Base-by-base conservation (phyloP, 768 basidiomycete genomes). In the Tulasnella sp. region DNA sequence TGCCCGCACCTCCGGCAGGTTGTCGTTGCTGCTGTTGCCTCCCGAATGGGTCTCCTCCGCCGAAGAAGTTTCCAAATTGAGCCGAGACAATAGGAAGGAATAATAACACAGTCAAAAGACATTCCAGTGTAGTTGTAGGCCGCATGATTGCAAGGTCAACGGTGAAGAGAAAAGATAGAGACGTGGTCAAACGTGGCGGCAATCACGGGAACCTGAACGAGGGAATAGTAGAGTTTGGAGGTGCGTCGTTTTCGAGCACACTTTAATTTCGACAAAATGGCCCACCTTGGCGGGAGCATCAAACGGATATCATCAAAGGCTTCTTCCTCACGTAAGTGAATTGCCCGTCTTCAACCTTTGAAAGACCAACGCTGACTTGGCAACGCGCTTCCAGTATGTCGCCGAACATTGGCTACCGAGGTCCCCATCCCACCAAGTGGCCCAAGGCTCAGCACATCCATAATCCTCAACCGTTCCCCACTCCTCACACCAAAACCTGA, bases 401-500 rank as follows among this genome's bases (percentile, higher is more conserved):
- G 52, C 19, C 52, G 52, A 19, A 32, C 29, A 17, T 38, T 58
- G 15, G 56, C 56, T 24, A 47, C 56, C n/a, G 56, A 58, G 30
- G 56, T 43, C 17, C 42, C 56, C 43, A 38, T 38, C 34, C 34
- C 34, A 38, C 47, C 47, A 48, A 58, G 17, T 19, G 41, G 42
- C 5, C 56, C 47, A 50, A 38, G 26, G 21, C 61, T 72, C 29
- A 60, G 59, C 44, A 69, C 71, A 4, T 64, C 71, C n/a, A 63
- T 73, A 15, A 65, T 74, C n/a, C 66, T 74, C 52, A 70, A 70
- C 24, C 71, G 73, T 27, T 58, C 68, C 24, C 71, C 73, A 2
- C 65, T 70, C 47, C 64, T 74, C 4, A 72, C 70, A 2, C 69
- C 67, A 0, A 65, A 67, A 2, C 85, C 83, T 0, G 82, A 81